These are phyloP conservation scores for Pseudogymnoascus sp. DNA, from an alignment of 2,329 filamentous ascomycete species.

Conservation along the genomic window DNA sequence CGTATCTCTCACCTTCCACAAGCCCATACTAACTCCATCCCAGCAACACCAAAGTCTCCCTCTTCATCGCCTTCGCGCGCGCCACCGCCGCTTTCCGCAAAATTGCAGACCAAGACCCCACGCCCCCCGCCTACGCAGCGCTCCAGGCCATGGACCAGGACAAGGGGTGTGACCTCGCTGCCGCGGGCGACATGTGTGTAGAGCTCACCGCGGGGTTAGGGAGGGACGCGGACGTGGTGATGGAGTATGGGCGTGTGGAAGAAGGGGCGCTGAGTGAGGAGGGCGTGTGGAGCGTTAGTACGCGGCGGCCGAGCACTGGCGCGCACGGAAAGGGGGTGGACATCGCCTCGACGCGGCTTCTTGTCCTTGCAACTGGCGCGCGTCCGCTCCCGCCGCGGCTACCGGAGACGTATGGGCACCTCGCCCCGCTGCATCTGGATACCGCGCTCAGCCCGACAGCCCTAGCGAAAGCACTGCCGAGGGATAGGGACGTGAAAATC, in stretches of 20 bases:
- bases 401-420: conserved; percentile 25
- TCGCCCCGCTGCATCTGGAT: conserved; percentile 37
- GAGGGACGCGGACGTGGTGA: neutral
- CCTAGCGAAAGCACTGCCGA: conserved; percentile 35
- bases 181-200: conserved; percentile 48
- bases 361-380: conserved; percentile 54
- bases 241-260: neutral
- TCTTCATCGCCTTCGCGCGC: conserved; percentile 50
- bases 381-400: conserved; percentile 34
- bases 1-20: neutral
- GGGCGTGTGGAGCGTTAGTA: conserved; percentile 31
- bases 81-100: conserved; percentile 44
- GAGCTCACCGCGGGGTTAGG: conserved; percentile 37
- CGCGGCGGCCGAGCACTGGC: conserved; percentile 31
- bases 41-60: conserved; percentile 52
- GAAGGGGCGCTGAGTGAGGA: conserved; percentile 23
- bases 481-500: conserved; percentile 34
- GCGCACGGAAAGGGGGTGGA: neutral
- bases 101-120: conserved; percentile 37
- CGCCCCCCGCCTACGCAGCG: conserved; percentile 46
- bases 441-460: conserved; percentile 45
- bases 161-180: conserved; percentile 46
- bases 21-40: conserved; percentile 12
- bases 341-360: neutral
- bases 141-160: conserved; percentile 46